phyloP scores from a whole-genome alignment of 176 grass and related monocot species.

The Neostapfia colusana region DNA sequence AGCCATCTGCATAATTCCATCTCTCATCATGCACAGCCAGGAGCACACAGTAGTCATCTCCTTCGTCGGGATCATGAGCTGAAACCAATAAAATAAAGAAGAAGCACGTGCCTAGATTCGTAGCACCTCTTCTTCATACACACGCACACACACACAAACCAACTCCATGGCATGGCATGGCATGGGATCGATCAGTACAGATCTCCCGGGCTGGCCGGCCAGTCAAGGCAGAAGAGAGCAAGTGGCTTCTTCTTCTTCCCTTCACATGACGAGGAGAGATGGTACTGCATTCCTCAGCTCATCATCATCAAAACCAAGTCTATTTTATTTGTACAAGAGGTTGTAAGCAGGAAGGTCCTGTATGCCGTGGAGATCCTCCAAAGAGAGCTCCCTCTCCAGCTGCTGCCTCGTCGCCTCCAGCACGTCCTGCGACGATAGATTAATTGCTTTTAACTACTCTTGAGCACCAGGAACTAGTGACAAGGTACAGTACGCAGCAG shows the following conservation, averaged over 20 bases:
- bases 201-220: background rate
- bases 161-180: too few species aligned
- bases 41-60: too few species aligned
- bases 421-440: too few species aligned
- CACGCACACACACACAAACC: too few species aligned
- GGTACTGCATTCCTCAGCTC: too few species aligned
- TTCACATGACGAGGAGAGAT: slow-evolving; percentile 17
- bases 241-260: background rate
- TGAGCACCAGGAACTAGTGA: too few species aligned
- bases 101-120: background rate
- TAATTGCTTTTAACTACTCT: too few species aligned
- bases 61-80: background rate
- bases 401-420: slow-evolving; percentile 78
- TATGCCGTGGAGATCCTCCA: slow-evolving; percentile 71
- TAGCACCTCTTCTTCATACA: too few species aligned
- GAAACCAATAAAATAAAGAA: background rate
- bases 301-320: too few species aligned
- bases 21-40: too few species aligned
- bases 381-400: slow-evolving; percentile 84
- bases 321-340: slow-evolving; percentile 74
- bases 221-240: slow-evolving; percentile 20
- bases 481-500: background rate
- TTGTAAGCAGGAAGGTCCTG: slow-evolving; percentile 90
- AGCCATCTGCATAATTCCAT: too few species aligned
- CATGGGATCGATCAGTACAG: too few species aligned